Evolutionary conservation across 2,329 filamentous ascomycete species (phyloP).

Genomic region (Tolypocladium inflatum): DNA sequence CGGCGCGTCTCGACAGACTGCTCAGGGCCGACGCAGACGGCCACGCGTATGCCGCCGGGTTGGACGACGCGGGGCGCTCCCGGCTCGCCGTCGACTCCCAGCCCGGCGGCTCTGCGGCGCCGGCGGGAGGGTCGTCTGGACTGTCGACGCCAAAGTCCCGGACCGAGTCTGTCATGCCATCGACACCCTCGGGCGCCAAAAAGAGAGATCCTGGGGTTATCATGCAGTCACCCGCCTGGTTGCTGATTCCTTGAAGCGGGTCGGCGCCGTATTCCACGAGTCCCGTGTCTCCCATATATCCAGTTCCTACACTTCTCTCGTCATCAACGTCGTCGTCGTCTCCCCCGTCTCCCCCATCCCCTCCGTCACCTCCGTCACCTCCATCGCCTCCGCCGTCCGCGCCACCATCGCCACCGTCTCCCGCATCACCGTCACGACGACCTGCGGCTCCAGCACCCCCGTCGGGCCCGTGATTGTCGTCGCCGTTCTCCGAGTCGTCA

Average conservation of each 20-base stretch:
- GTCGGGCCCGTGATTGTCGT: background rate
- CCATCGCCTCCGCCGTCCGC: background rate
- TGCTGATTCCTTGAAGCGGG: too few relatives aligned
- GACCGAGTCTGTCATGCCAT: background rate
- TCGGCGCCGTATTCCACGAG: background rate
- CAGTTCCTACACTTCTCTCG: background rate
- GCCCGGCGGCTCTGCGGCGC: background rate
- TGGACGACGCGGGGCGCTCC: background rate
- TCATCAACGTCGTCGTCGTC: background rate
- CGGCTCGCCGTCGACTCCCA: background rate
- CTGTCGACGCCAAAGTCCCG: background rate
- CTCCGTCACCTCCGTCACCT: background rate
- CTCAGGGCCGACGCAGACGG: background rate
- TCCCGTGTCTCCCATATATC: background rate
- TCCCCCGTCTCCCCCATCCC: background rate
- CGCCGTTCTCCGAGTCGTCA: background rate
- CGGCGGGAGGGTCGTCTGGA: background rate
- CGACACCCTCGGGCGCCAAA: background rate
- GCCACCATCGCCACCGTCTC: background rate
- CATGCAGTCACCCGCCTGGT: too few relatives aligned
- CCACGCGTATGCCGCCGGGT: background rate
- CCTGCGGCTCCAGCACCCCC: background rate
- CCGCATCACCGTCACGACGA: background rate
- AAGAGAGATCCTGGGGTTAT: background rate
- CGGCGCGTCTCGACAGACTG: background rate